Base-by-base conservation (phyloP, 768 basidiomycete species). In the Tricholoma bakamatsutake region DNA sequence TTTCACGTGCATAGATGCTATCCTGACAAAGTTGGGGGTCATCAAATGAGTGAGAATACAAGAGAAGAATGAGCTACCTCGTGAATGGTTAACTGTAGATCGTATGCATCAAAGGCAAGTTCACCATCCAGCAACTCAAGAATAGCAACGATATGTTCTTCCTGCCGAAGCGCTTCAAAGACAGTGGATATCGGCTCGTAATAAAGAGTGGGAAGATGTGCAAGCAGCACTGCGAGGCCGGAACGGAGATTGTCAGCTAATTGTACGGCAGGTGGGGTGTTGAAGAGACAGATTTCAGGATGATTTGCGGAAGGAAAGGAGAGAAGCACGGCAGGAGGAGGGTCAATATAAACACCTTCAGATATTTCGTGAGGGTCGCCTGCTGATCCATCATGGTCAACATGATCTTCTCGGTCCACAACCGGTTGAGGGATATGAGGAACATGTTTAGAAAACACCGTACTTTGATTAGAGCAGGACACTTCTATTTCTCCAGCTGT, bases 111-210 rank as follows among this genome's bases (percentile, higher is more conserved):
- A 2, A 92, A 65, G 34, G 83, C 70, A 24, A 92, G 71, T 68
- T 91, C 89, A 52, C 78, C 80, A 45, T 84, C 80, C 18, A 72
- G 63, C 46, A 82, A 66, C 31, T 80, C 75, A 30, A 76, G 70
- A 6, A 82, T 60, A 13, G 71, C 67, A 47, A 73, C 70, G 30
- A 88, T 64, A 53, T 72, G 66, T 48, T 81, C 77, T 54, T 90
- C 86, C 62, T 80, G 76, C 30, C 87, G 85, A 42, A 92, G 70
- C 54, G 84, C 85, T 54, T 85, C 85, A 62, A 91, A 90, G 17
- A 90, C 80, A 55, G 70, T 75, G 42, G 78, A 80, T 46, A 92
- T 65, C 28, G 88, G 83, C 65, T 90, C 88, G 61, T 90, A 91
- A 67, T 88, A 92, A 6, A 91, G 73, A 4, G 82, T 87, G 2